These are phyloP conservation scores for Eugenia klotzschiana DNA, from an alignment of 441 rosid species.

Conservation along the genomic window DNA sequence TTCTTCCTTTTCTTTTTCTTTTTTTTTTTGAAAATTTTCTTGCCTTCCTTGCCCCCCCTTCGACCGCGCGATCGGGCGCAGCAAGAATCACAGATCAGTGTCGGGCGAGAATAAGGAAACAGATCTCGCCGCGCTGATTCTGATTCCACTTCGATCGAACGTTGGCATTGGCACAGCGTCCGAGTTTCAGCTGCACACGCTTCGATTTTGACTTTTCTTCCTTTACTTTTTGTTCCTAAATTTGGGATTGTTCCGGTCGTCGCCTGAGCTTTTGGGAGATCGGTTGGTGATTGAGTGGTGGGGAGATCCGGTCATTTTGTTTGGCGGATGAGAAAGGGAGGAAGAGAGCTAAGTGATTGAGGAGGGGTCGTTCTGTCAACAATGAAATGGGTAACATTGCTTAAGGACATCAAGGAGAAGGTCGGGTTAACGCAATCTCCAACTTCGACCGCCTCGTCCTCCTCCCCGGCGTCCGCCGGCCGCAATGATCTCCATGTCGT, in stretches of 20 bases:
- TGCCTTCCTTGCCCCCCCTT: background rate
- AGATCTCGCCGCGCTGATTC: background rate
- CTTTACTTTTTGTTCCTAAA: background rate
- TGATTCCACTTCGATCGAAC: background rate
- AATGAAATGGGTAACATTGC: constrained; percentile 95
- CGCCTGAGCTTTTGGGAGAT: constrained; percentile 35
- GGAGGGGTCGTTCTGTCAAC: constrained; percentile 10
- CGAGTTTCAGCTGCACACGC: background rate
- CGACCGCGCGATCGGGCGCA: background rate
- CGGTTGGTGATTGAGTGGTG: constrained; percentile 5
- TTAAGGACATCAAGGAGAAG: constrained; percentile 94
- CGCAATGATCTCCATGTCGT: constrained; percentile 19
- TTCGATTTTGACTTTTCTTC: background rate
- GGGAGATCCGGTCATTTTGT: constrained; percentile 17
- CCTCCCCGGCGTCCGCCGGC: constrained; percentile 26
- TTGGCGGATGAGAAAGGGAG: constrained; percentile 10
- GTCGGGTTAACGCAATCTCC: constrained; percentile 88
- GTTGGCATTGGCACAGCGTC: background rate
- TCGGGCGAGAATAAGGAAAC: background rate
- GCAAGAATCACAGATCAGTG: background rate
- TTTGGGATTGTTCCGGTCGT: constrained; percentile 11
- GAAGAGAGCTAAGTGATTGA: background rate
- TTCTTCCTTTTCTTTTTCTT: background rate
- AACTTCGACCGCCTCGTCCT: constrained; percentile 27
- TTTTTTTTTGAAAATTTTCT: background rate